These are phyloP conservation scores for Paramecium biaurelia DNA, from an alignment of 73 alveolate genomes.

Conservation along the genomic window DNA sequence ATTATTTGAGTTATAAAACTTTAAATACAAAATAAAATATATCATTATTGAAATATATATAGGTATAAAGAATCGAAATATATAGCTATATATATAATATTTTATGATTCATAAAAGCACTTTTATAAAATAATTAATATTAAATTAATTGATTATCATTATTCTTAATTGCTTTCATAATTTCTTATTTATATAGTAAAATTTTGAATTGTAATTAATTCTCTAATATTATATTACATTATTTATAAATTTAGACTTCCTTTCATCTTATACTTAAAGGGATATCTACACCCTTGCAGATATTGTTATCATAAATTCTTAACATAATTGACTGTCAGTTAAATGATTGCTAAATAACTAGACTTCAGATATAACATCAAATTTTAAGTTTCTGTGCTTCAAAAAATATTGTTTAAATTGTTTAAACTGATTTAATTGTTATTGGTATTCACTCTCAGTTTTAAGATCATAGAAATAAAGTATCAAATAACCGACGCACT, in stretches of 20 bases:
- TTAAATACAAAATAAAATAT: not conserved
- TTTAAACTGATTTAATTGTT: not conserved
- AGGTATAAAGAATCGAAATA: too few species aligned
- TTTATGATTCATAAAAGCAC: not conserved
- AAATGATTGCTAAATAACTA: not conserved
- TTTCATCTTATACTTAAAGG: conserved; percentile 15
- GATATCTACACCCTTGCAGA: not conserved
- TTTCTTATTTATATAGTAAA: not conserved
- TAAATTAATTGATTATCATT: not conserved
- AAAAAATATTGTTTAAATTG: too few species aligned
- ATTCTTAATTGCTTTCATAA: not conserved
- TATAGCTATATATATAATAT: not conserved
- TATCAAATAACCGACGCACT: too few species aligned
- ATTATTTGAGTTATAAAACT: not conserved
- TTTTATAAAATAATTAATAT: not conserved
- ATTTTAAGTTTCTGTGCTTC: too few species aligned
- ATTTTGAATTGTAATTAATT: not conserved
- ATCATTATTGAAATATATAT: not conserved
- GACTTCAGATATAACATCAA: not conserved
- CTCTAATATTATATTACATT: not conserved
- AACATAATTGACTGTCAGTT: not conserved
- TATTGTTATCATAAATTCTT: not conserved
- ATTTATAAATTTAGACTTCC: not conserved
- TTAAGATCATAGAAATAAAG: too few species aligned
- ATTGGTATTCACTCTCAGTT: too few species aligned